These are phyloP conservation scores for Trametes maxima DNA, from an alignment of 768 basidiomycete species.

Conservation along the genomic window DNA sequence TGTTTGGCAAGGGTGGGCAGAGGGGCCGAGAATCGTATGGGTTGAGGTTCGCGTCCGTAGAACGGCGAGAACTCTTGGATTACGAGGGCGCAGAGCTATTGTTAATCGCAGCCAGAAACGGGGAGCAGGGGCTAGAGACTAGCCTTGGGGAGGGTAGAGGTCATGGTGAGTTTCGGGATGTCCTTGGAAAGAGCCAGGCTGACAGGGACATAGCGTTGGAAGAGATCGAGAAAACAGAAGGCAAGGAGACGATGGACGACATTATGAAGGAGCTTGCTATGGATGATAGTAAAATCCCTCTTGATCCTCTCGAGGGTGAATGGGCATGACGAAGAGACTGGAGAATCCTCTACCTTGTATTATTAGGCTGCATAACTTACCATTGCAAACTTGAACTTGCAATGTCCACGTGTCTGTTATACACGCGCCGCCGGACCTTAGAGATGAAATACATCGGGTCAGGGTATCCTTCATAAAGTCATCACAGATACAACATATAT, in stretches of 20 bases:
- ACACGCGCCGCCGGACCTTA: too few species aligned
- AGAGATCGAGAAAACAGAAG: constrained; percentile 43
- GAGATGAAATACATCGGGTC: background rate
- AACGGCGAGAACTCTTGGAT: constrained; percentile 54
- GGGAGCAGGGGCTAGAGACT: constrained; percentile 48
- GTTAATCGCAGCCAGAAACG: constrained; percentile 53
- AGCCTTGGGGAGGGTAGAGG: constrained; percentile 57
- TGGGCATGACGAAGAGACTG: constrained; percentile 44
- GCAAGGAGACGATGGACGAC: constrained; percentile 40
- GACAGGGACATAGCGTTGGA: constrained; percentile 40
- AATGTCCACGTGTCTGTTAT: too few species aligned
- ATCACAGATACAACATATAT: constrained; percentile 16
- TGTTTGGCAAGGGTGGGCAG: constrained; percentile 49
- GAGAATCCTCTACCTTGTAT: background rate
- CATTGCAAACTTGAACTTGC: too few species aligned
- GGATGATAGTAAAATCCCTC: constrained; percentile 44
- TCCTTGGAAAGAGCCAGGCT: background rate
- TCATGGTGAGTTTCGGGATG: constrained; percentile 39
- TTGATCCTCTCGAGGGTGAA: constrained; percentile 51
- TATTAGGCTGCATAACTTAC: background rate
- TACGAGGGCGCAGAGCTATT: constrained; percentile 56
- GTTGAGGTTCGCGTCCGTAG: constrained; percentile 53
- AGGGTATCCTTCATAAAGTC: constrained; percentile 16
- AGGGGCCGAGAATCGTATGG: constrained; percentile 50
- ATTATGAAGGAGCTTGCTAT: constrained; percentile 50